Percentiles rank a stretch among this genome's conserved stretches.
These are phyloP conservation scores for Suhomyces guaymorum DNA, from an alignment of 1,139 yeast species.

Conservation along the genomic window DNA sequence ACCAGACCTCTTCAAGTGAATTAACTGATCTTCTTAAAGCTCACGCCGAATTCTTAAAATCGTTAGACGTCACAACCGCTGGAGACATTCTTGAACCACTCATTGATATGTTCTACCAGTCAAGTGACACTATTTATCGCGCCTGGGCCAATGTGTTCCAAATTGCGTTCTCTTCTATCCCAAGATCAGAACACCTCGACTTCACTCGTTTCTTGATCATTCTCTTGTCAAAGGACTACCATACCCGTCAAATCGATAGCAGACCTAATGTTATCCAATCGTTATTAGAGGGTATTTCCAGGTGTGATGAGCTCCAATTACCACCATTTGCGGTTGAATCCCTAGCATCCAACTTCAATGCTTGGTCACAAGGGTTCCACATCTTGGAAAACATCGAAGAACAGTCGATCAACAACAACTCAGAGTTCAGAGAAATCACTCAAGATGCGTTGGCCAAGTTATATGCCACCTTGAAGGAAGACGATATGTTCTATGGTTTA, in stretches of 20 bases:
- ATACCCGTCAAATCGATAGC: conserved; percentile 80
- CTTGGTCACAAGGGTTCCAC: conserved; percentile 89
- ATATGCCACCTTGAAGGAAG: conserved; percentile 87
- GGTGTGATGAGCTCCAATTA: conserved; percentile 70
- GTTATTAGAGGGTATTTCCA: conserved; percentile 75
- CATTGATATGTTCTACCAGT: conserved; percentile 78
- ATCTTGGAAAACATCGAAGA: conserved; percentile 76
- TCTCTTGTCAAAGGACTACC: conserved; percentile 86
- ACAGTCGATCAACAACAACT: conserved; percentile 64
- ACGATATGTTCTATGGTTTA: conserved; percentile 94
- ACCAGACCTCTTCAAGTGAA: conserved; percentile 7
- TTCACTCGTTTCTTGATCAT: conserved; percentile 78
- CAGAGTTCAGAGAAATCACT: conserved; percentile 79
- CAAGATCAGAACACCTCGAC: conserved; percentile 79
- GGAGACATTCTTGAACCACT: conserved; percentile 68
- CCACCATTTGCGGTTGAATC: conserved; percentile 96
- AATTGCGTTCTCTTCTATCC: conserved; percentile 68
- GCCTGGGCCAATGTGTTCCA: conserved; percentile 89
- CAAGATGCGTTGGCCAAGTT: conserved; percentile 89
- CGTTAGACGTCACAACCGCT: conserved; percentile 50
- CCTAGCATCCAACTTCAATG: conserved; percentile 80
- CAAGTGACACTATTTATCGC: conserved; percentile 75
- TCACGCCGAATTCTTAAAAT: conserved; percentile 54
- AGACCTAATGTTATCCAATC: conserved; percentile 89
- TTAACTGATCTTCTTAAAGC: conserved; percentile 42